Evolutionary conservation across 2,329 filamentous ascomycete genomes (phyloP).

Genomic region (Colletotrichum godetiae): DNA sequence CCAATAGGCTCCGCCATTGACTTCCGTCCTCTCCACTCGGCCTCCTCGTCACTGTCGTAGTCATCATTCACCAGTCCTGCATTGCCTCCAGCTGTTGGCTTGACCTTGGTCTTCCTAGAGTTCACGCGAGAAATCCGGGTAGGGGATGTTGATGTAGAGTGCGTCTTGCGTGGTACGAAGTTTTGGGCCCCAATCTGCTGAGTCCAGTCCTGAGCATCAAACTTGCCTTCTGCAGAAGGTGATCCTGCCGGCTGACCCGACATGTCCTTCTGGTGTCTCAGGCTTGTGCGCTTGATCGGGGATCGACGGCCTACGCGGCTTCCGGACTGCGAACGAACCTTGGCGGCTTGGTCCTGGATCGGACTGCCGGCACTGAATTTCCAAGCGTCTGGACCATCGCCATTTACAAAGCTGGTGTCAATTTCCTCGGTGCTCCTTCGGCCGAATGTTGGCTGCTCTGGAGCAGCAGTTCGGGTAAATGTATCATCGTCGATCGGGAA

Average conservation of each 20-base stretch:
- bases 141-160: conserved; percentile 55
- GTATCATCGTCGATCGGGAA: conserved; percentile 58
- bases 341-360: conserved; percentile 43
- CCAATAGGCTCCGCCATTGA: conserved; percentile 41
- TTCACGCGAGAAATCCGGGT: conserved; percentile 56
- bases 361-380: conserved; percentile 63
- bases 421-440: conserved; percentile 69
- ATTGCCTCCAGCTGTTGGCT: conserved; percentile 55
- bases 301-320: conserved; percentile 55
- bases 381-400: conserved; percentile 57
- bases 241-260: conserved; percentile 20
- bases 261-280: conserved; percentile 40
- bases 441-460: conserved; percentile 54
- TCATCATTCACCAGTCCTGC: conserved; percentile 59
- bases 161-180: conserved; percentile 59
- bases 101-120: conserved; percentile 71
- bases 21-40: conserved; percentile 49
- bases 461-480: conserved; percentile 48
- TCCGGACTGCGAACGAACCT: conserved; percentile 52
- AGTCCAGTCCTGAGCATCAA: conserved; percentile 65
- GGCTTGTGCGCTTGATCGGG: conserved; percentile 45
- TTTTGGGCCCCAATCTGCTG: conserved; percentile 65
- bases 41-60: conserved; percentile 56
- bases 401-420: conserved; percentile 68
- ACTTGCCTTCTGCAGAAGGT: conserved; percentile 45